A percentile compares a stretch with the other conserved stretches of the same genome.
Evolutionary conservation across 2,329 filamentous ascomycete genomes (phyloP).

Genomic region (Aspergillus sojae): DNA sequence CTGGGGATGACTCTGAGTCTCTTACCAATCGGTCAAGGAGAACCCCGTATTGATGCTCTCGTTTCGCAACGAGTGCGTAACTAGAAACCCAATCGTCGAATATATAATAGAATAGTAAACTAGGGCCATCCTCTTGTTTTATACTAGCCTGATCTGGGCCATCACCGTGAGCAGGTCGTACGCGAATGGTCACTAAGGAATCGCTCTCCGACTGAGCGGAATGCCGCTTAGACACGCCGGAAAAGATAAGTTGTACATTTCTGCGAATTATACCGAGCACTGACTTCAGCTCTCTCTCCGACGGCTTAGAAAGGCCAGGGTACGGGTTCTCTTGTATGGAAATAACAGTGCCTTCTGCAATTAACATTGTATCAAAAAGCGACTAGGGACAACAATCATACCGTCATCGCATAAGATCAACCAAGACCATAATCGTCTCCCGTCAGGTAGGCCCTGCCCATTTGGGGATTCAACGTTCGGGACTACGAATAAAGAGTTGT

Average conservation of each 20-base stretch:
- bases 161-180: constrained; percentile 41
- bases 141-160: constrained; percentile 39
- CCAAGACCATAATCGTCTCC: constrained; percentile 70
- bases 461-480: constrained; percentile 49
- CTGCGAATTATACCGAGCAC: constrained; percentile 49
- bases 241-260: constrained; percentile 64
- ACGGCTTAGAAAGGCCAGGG: constrained; percentile 47
- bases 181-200: constrained; percentile 52
- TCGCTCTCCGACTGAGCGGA: constrained; percentile 49
- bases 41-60: constrained; percentile 55
- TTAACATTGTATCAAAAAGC: constrained; percentile 4
- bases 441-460: constrained; percentile 46
- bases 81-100: constrained; percentile 70
- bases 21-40: constrained; percentile 55
- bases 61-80: constrained; percentile 61
- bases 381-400: constrained; percentile 31
- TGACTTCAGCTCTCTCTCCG: constrained; percentile 29
- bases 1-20: not conserved
- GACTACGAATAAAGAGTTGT: constrained; percentile 59
- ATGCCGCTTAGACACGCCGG: constrained; percentile 61
- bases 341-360: constrained; percentile 62
- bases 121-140: constrained; percentile 56
- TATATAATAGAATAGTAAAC: constrained; percentile 67
- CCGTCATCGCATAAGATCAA: constrained; percentile 68
- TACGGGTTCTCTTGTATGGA: constrained; percentile 67